Conservation (phyloP, 495 filamentous ascomycete species). For the Endocarpon pusillum region DNA sequence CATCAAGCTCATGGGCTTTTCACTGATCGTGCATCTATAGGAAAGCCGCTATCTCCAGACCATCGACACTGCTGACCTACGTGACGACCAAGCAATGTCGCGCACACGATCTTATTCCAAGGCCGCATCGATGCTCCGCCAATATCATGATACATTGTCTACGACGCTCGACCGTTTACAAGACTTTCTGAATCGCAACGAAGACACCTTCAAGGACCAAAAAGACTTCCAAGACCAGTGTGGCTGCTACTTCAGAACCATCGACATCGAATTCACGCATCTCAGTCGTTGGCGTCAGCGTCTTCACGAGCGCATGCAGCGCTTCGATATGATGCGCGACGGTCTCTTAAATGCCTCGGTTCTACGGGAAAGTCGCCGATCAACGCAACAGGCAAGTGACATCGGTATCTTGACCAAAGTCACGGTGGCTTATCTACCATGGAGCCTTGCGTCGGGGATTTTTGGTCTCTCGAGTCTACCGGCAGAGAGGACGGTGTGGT, state of each 20-base stretch:
- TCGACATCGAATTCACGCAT: not conserved
- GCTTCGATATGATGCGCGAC: constrained; percentile 3
- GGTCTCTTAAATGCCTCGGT: not conserved
- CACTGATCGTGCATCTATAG: not conserved
- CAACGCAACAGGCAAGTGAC: not conserved
- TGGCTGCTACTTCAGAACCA: not conserved
- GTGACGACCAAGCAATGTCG: constrained; percentile 1
- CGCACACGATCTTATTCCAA: not conserved
- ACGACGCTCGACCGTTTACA: not conserved
- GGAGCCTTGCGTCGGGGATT: not conserved
- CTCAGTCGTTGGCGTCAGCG: not conserved
- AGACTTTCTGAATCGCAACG: not conserved
- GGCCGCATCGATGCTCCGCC: not conserved
- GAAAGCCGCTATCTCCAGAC: not conserved
- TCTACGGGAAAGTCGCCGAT: not conserved
- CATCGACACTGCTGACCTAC: not conserved
- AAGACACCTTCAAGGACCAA: not conserved
- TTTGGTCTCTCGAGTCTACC: not conserved
- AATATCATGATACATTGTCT: constrained; percentile 2
- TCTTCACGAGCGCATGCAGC: constrained; percentile 1
- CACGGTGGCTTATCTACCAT: constrained; percentile 1
- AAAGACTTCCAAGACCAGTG: constrained; percentile 1
- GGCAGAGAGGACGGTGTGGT: not conserved
- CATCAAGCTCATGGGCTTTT: not conserved
- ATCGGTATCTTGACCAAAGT: constrained; percentile 3